phyloP scores from a whole-genome alignment of 176 grass and related monocot genomes.

The Eleusine indica region DNA sequence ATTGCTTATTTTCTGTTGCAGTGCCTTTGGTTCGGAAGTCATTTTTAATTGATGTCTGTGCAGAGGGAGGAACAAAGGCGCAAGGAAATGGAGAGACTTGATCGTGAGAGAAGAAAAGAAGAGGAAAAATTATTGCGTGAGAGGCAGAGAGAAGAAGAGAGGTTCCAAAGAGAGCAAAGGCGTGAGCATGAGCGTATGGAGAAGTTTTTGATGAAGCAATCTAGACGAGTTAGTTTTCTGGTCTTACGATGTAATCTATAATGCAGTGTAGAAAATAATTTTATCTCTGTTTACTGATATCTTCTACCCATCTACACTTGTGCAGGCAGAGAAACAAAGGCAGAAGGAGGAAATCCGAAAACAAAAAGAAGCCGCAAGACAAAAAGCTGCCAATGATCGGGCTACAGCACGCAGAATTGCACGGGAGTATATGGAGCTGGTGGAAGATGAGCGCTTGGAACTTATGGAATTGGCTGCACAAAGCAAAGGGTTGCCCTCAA shows the following conservation, averaged over 20 bases:
- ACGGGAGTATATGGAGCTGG: conserved; percentile 88
- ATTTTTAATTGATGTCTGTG: conserved; percentile 35
- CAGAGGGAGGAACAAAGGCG: conserved; percentile 92
- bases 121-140: conserved; percentile 90
- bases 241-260: conserved; percentile 32
- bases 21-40: conserved; percentile 21
- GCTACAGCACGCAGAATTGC: conserved; percentile 95
- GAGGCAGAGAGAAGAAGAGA: conserved; percentile 93
- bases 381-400: conserved; percentile 86
- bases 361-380: conserved; percentile 85
- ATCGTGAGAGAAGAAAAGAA: conserved; percentile 97
- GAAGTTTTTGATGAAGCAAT: conserved; percentile 86
- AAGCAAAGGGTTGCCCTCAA: conserved; percentile 82
- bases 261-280: conserved; percentile 21
- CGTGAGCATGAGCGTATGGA: conserved; percentile 88
- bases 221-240: conserved; percentile 65
- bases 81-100: conserved; percentile 94
- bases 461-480: conserved; percentile 93
- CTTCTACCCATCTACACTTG: conserved; percentile 9
- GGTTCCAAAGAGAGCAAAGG: conserved; percentile 80
- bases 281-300: conserved; percentile 23
- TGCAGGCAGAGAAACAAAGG: conserved; percentile 88
- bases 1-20: conserved; percentile 33
- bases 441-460: conserved; percentile 97
- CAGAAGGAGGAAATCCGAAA: conserved; percentile 93